Percentiles rank a stretch among this genome's conserved stretches.
Conservation (phyloP, 2,329 filamentous ascomycete species). For the Colletotrichum incanum region DNA sequence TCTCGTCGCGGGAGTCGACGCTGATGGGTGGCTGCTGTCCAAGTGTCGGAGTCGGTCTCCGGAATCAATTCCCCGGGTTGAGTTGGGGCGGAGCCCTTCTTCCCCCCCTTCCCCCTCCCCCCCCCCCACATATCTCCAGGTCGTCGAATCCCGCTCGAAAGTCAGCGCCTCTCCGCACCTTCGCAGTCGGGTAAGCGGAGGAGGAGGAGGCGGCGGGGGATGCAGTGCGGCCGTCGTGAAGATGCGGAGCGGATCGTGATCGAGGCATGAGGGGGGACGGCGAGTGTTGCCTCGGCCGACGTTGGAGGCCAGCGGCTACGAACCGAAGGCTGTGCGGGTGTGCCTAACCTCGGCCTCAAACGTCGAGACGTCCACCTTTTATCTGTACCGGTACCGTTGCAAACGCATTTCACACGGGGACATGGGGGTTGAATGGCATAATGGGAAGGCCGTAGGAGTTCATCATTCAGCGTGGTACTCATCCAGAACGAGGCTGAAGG, state of each 20-base stretch:
- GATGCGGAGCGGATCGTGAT: not conserved
- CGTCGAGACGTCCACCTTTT: too few species aligned
- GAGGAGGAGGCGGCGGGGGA: too few species aligned
- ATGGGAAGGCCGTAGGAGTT: not conserved
- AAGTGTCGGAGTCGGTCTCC: too few species aligned
- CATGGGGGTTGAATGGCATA: not conserved
- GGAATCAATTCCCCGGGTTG: too few species aligned
- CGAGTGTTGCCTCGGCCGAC: not conserved
- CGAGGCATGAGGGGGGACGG: not conserved
- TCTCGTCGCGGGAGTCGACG: too few species aligned
- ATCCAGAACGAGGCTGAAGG: not conserved
- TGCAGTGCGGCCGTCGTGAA: too few species aligned
- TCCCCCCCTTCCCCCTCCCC: too few species aligned
- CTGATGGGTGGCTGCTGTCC: too few species aligned
- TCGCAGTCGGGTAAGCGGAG: constrained; percentile 12
- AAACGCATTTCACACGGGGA: not conserved
- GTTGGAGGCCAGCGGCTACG: not conserved
- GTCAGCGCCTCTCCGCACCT: not conserved
- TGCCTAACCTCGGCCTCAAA: not conserved
- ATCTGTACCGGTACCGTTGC: not conserved
- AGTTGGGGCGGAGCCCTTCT: not conserved
- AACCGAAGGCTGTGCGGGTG: not conserved
- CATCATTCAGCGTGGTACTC: constrained; percentile 7
- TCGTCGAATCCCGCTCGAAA: constrained; percentile 10
- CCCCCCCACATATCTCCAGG: not conserved